A percentile compares a stretch with the other conserved stretches of the same genome.
phyloP scores from a whole-genome alignment of 176 grass and related monocot genomes.

The Urochloa ruziziensis region DNA sequence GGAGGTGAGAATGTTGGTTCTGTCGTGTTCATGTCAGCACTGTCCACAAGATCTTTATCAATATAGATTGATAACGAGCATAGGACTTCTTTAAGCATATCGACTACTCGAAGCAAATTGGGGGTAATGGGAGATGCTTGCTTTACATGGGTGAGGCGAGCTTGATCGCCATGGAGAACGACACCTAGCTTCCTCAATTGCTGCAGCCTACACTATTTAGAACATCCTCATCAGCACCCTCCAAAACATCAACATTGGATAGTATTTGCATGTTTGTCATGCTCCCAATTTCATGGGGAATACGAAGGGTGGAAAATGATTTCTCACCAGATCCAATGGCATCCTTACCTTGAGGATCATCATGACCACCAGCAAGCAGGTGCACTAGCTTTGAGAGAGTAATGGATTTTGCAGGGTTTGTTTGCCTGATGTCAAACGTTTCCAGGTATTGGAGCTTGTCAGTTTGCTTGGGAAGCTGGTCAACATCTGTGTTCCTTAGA shows the following conservation, averaged over 20 bases:
- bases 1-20: too few relatives aligned
- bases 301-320: background rate
- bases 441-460: background rate
- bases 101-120: background rate
- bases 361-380: background rate
- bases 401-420: background rate
- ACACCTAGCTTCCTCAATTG: slow-evolving; percentile 10
- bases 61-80: background rate
- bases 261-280: background rate
- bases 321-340: background rate
- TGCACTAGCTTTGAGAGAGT: background rate
- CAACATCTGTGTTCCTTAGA: background rate
- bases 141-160: background rate
- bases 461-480: background rate
- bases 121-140: too few relatives aligned
- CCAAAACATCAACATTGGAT: background rate
- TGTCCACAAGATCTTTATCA: background rate
- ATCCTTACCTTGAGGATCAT: background rate
- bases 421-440: slow-evolving; percentile 26
- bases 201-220: background rate
- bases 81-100: background rate
- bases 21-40: too few relatives aligned
- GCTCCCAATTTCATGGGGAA: background rate
- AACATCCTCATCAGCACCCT: background rate
- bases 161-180: background rate